Percentiles rank a stretch among this genome's conserved stretches.
Evolutionary conservation across 225 moss, liverwort and hornwort genomes (phyloP).

Genomic region (Pseudisothecium myosuroides): DNA sequence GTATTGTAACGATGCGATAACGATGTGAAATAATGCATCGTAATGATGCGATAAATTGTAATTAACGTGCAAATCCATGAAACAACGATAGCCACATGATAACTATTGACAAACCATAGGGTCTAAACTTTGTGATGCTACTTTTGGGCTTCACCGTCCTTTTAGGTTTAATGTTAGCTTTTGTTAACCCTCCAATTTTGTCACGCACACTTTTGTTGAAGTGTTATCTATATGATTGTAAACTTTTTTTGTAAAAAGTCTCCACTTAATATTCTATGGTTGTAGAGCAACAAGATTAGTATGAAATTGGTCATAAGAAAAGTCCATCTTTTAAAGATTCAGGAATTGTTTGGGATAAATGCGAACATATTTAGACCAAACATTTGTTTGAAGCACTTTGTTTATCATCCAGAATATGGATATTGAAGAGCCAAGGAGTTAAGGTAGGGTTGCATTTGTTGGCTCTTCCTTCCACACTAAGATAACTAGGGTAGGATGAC

Average conservation of each 20-base stretch:
- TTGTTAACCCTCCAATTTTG: accelerated
- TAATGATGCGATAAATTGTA: too few species aligned
- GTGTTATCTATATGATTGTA: not conserved
- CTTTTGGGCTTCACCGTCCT: accelerated
- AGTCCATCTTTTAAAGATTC: not conserved
- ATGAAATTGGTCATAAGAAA: not conserved
- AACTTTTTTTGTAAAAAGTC: not conserved
- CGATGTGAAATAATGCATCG: too few species aligned
- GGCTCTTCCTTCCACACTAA: not conserved
- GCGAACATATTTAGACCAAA: accelerated
- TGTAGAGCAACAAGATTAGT: too few species aligned
- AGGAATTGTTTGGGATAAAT: not conserved
- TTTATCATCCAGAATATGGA: not conserved
- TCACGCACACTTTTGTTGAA: not conserved
- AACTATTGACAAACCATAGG: too few species aligned
- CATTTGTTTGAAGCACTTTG: not conserved
- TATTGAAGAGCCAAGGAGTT: accelerated
- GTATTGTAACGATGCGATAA: too few species aligned
- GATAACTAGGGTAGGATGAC: not conserved
- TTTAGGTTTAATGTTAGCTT: not conserved
- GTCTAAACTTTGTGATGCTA: too few species aligned
- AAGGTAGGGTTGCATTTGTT: not conserved
- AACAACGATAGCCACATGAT: too few species aligned
- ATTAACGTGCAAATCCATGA: too few species aligned
- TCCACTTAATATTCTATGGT: too few species aligned